Evolutionary conservation across 164 flowering plant genomes (phyloP).

Genomic region (Protea cynaroides): DNA sequence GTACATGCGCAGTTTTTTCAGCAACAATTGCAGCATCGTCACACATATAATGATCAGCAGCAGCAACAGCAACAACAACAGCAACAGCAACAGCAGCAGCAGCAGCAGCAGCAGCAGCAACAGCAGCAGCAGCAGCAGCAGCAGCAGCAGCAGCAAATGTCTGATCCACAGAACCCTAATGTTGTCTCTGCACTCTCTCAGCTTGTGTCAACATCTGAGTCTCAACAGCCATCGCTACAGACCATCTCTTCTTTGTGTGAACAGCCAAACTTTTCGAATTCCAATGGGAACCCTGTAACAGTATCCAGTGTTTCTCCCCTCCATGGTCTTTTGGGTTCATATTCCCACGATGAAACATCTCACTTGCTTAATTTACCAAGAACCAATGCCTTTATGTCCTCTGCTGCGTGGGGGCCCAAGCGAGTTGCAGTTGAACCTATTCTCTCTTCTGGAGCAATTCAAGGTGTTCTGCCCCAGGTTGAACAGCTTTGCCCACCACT

Average conservation of each 20-base stretch:
- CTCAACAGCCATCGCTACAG: conserved; percentile 40
- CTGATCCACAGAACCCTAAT: conserved; percentile 38
- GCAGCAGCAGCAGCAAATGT: conserved; percentile 27
- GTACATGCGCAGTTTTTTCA: conserved; percentile 31
- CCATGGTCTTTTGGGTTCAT: conserved; percentile 51
- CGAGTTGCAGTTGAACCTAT: conserved; percentile 18
- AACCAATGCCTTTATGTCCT: conserved; percentile 19
- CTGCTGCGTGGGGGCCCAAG: conserved; percentile 17
- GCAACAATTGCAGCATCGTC: conserved; percentile 33
- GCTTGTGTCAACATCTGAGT: conserved; percentile 31
- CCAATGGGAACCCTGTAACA: conserved; percentile 33
- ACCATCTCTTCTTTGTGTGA: conserved; percentile 37
- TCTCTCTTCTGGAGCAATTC: conserved; percentile 25
- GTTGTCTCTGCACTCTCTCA: conserved; percentile 30
- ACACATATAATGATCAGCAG: conserved; percentile 6
- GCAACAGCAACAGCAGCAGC: conserved; percentile 32
- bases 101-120: conserved; percentile 19
- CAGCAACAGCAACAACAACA: conserved; percentile 16
- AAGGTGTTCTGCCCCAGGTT: conserved; percentile 28
- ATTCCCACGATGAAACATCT: conserved; percentile 44
- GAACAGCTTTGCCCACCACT: conserved; percentile 33
- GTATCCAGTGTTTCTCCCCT: conserved; percentile 42
- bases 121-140: conserved; percentile 34
- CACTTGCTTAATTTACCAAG: conserved; percentile 30
- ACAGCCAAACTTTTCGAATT: conserved; percentile 42